phyloP scores from a whole-genome alignment of 257 asterid genomes.

The Nicotiana otophora region DNA sequence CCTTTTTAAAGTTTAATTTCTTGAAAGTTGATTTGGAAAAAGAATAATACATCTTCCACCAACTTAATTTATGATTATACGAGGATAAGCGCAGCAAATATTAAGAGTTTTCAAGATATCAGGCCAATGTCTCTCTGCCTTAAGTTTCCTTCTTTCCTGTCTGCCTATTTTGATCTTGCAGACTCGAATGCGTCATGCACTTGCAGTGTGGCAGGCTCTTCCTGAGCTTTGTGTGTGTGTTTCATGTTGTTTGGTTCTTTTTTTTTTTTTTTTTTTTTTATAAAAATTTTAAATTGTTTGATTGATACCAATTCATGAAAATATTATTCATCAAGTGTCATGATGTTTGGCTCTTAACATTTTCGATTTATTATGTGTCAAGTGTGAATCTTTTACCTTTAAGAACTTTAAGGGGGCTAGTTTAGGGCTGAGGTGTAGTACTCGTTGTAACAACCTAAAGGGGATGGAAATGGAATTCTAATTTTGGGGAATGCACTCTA shows the following conservation, averaged over 20 bases:
- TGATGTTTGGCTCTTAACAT: not conserved
- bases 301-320: slow-evolving; percentile 1
- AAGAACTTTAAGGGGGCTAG: not conserved
- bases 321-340: not conserved
- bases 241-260: not conserved
- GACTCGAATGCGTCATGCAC: not conserved
- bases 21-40: not conserved
- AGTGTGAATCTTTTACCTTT: not conserved
- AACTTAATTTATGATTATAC: not conserved
- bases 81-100: not conserved
- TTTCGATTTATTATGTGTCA: not conserved
- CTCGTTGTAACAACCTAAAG: not conserved
- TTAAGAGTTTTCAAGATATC: not conserved
- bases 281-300: not conserved
- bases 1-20: not conserved
- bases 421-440: not conserved
- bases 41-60: not conserved
- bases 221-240: not conserved
- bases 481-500: not conserved
- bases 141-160: not conserved
- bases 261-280: no score
- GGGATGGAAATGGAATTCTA: not conserved
- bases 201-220: not conserved
- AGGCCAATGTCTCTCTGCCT: not conserved
- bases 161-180: not conserved